A percentile compares a stretch with the other conserved stretches of the same genome.
phyloP scores from a whole-genome alignment of 2,329 filamentous ascomycete species.

The Cryphonectria radicalis region DNA sequence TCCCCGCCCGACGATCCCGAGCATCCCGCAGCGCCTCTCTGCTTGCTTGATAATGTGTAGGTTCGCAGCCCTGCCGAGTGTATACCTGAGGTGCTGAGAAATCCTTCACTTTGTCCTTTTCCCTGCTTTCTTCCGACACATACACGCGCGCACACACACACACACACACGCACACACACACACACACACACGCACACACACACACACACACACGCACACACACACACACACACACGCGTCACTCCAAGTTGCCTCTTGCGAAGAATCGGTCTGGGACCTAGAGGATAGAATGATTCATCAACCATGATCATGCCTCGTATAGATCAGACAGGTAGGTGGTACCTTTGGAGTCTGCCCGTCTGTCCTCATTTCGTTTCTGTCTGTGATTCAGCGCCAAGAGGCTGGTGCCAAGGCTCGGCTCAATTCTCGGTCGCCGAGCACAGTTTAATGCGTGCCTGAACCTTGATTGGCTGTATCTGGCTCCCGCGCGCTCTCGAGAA shows the following conservation, averaged over 20 bases:
- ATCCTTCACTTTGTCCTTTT: not conserved
- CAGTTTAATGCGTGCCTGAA: not conserved
- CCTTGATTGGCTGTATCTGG: not conserved
- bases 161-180: not conserved
- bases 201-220: too few relatives aligned
- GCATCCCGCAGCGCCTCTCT: not conserved
- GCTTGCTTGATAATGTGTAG: too few relatives aligned
- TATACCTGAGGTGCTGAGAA: not conserved
- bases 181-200: not conserved
- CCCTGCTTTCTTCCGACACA: not conserved
- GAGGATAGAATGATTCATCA: not conserved
- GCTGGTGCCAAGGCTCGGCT: constrained; percentile 15
- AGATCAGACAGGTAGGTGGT: not conserved
- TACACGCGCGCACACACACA: too few relatives aligned
- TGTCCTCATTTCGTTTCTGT: not conserved
- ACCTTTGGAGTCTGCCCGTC: not conserved
- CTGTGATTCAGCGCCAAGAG: not conserved
- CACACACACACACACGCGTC: not conserved
- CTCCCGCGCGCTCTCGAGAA: not conserved
- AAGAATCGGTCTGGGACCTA: not conserved
- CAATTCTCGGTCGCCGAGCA: constrained; percentile 20
- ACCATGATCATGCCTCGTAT: not conserved
- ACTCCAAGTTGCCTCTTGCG: not conserved
- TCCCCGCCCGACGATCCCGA: not conserved
- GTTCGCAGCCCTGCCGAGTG: too few relatives aligned